Percentiles rank a stretch among this genome's conserved stretches.
Conservation (phyloP, 2,329 filamentous ascomycete genomes). For the Plectosphaerella cucumerina region DNA sequence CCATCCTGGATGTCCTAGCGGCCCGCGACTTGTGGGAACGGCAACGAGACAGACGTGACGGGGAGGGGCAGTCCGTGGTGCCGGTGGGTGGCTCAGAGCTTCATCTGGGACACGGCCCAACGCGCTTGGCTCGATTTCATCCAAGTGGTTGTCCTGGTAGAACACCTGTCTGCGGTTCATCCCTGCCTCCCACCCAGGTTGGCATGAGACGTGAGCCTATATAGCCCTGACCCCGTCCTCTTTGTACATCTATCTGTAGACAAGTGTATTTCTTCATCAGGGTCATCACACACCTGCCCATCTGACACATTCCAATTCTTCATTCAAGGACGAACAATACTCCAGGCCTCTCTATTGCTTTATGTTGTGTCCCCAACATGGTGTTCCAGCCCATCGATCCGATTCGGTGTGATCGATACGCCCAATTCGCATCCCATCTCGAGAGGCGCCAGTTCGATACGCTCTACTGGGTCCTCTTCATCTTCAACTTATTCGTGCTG, state of each 20-base stretch:
- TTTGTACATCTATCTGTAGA: background rate
- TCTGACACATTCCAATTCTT: background rate
- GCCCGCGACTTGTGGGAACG: background rate
- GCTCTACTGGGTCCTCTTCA: slow-evolving; percentile 43
- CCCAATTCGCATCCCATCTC: slow-evolving; percentile 38
- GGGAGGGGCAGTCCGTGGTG: background rate
- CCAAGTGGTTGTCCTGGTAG: too few species aligned
- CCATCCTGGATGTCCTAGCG: background rate
- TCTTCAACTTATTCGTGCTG: slow-evolving; percentile 37
- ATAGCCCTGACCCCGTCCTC: background rate
- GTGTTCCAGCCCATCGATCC: slow-evolving; percentile 15
- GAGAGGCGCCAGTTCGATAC: slow-evolving; percentile 36
- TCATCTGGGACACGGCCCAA: background rate
- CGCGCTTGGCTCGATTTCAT: background rate
- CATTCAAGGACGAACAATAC: background rate
- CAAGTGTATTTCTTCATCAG: background rate
- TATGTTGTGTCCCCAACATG: background rate
- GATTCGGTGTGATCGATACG: slow-evolving; percentile 33
- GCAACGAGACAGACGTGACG: background rate
- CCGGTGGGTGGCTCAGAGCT: background rate
- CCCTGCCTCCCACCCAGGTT: too few species aligned
- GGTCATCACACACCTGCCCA: background rate
- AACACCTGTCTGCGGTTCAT: background rate
- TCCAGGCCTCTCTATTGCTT: background rate
- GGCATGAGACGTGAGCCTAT: background rate